Conservation (phyloP, 345 rosid species). For the Combretum micranthum region DNA sequence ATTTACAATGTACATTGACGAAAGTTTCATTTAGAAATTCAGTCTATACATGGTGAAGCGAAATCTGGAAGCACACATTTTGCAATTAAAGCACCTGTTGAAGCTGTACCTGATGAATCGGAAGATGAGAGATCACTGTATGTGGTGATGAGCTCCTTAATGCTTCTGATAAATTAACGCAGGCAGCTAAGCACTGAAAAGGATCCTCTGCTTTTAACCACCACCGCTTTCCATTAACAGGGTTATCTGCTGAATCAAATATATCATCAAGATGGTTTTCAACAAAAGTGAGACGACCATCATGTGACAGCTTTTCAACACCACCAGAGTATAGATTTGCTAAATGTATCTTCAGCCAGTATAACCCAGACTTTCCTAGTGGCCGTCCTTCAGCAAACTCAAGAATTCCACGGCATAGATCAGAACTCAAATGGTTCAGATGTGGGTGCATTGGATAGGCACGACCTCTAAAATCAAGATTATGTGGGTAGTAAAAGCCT, state of each 20-base stretch:
- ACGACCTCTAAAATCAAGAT: conserved; percentile 96
- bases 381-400: conserved; percentile 94
- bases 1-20: too few relatives aligned
- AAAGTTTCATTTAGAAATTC: too few relatives aligned
- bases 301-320: conserved; percentile 86
- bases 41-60: background rate
- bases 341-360: conserved; percentile 86
- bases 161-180: conserved; percentile 77
- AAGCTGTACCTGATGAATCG: conserved; percentile 84
- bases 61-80: conserved; percentile 1
- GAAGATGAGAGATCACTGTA: conserved; percentile 64
- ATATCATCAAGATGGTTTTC: conserved; percentile 77
- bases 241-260: conserved; percentile 88
- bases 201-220: conserved; percentile 98
- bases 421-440: conserved; percentile 89
- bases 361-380: conserved; percentile 78
- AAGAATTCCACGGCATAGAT: conserved; percentile 91
- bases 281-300: conserved; percentile 73
- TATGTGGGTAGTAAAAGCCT: conserved; percentile 98
- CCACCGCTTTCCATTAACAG: conserved; percentile 80
- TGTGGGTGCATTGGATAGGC: conserved; percentile 99
- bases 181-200: conserved; percentile 96
- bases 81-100: background rate
- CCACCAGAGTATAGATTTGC: conserved; percentile 91
- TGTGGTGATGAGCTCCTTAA: conserved; percentile 76